Evolutionary conservation across 257 asterid genomes (phyloP), one percentile per base, ranked within the genome.

Genomic region (Euphrasia confusa): DNA sequence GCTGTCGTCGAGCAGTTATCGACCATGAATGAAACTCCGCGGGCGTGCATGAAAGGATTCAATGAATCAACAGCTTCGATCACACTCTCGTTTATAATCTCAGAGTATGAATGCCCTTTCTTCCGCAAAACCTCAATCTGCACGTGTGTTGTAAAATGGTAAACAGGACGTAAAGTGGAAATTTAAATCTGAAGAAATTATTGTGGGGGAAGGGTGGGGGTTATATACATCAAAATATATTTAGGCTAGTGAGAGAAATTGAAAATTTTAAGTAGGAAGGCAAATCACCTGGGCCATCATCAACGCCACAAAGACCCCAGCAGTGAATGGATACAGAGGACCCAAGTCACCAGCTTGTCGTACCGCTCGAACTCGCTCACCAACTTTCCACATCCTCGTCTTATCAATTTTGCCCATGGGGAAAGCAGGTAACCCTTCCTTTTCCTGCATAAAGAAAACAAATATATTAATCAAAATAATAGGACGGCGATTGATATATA

Each of bases 1-100:
- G 96, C 98, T 9, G 98, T 91, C 10, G 98, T 91, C 32, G 98
- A 91, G 66, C 98, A 91, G 73, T 91, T 91, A 72, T 91, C 98
- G 1, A 91, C 98, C 98, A 91, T 91, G 76, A 91, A 91, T 1
- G 98, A 83, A 9, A 91, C 98, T n/a, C 98, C 96, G 32, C 95
- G 90, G 6, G 98, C 96, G 0, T 91, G 98, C 98, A 91, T 91
- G 80, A 91, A 91, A 1, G 97, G 96, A 52, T 91, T 91, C 72
- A 91, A 67, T 2, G 98, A 91, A 75, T 91, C 98, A 72, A 91
- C 98, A 2, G 96, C 72, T 78, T 88, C 97, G 0, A 91, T 88
- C 61, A 91, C 90, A 17, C 95, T 91, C 77, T 88, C 95, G 10
- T 91, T 91, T 44, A 91, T 91, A 50, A 91, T 91, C 78, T 91